Base-by-base conservation (phyloP, 768 basidiomycete genomes). In the Auricularia sp. region DNA sequence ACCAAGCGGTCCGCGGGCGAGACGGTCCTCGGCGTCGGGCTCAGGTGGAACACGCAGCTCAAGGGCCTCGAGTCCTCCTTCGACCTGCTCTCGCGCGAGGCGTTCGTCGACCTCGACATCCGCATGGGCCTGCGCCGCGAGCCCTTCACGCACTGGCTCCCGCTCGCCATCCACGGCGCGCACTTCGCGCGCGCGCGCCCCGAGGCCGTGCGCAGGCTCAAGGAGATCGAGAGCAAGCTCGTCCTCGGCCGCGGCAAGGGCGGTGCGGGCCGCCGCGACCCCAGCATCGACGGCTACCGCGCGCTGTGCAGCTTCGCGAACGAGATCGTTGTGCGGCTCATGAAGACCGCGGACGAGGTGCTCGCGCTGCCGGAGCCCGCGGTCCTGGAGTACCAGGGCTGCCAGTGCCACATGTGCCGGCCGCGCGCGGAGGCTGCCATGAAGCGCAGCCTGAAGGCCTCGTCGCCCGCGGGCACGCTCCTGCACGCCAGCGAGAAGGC, bases 231-330 rank as follows among this genome's bases (percentile, higher is more conserved):
- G 56, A 21, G 23, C 14, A 6, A 35, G 23, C 56, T 59, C 34
- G 56, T 59, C 8, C 56, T 59, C 23, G 56, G 56, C 7, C 56
- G 23, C 23, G 56, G 56, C 11, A 59, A 59, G 29, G 56, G 56
- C 23, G 56, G 56, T 11, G 56, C 56, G 23, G 56, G 56, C 14
- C 56, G 56, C 7, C 56, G 56, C 29, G 56, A 59, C 7, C 56
- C 56, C 29, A 59, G 56, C 29, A 33, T 59, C 14, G 56, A 59
- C 29, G 56, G 56, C 23, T 59, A 59, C 34, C 56, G 56, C 56
- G 56, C 56, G 56, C 56, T 59, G 29, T 59, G 56, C 56, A 59
- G 56, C 56, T 59, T 59, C 23, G 56, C 56, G 29, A 59, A 59
- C 56, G 56, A 59, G 56, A 59, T 59, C 56, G 29, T 59, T 3